Conservation (phyloP, 306 rosid species). For the Pterocarpus santalinus region DNA sequence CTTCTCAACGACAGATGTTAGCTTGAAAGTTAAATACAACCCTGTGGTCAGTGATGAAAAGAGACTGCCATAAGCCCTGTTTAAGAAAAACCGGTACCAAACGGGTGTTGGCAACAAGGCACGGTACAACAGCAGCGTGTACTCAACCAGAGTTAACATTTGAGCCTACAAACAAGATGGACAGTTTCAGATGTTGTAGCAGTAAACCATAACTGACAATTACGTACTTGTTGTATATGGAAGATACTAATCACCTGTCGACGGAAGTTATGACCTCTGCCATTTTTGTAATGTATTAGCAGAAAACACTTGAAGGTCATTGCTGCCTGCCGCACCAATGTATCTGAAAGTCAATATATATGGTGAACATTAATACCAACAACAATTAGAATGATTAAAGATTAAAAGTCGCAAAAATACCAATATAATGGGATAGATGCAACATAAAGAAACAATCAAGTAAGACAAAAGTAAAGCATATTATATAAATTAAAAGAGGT, state of each 20-base stretch:
- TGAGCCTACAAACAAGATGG: conserved; percentile 68
- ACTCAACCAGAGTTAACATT: conserved; percentile 83
- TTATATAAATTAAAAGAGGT: conserved; percentile 13
- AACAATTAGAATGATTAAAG: conserved; percentile 13
- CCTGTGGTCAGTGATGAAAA: conserved; percentile 93
- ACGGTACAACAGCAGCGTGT: conserved; percentile 78
- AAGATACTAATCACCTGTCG: conserved; percentile 67
- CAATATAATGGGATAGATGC: conserved; percentile 8
- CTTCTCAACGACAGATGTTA: conserved; percentile 89
- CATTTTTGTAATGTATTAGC: conserved; percentile 81
- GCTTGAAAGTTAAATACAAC: conserved; percentile 89
- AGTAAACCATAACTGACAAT: conserved; percentile 23
- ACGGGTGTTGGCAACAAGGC: conserved; percentile 88
- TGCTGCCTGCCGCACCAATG: conserved; percentile 80
- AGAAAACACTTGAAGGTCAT: conserved; percentile 89
- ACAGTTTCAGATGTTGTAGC: conserved; percentile 44
- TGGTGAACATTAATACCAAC: conserved; percentile 22
- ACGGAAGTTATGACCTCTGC: conserved; percentile 88
- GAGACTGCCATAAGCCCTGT: conserved; percentile 87
- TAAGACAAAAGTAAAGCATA: background rate
- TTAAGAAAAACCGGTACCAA: conserved; percentile 89
- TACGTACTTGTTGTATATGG: conserved; percentile 24
- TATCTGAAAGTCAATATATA: conserved; percentile 65
- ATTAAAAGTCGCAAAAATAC: background rate
- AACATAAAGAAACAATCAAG: conserved; percentile 3